phyloP scores from a whole-genome alignment of 768 basidiomycete species.

The Trametes cubensis region DNA sequence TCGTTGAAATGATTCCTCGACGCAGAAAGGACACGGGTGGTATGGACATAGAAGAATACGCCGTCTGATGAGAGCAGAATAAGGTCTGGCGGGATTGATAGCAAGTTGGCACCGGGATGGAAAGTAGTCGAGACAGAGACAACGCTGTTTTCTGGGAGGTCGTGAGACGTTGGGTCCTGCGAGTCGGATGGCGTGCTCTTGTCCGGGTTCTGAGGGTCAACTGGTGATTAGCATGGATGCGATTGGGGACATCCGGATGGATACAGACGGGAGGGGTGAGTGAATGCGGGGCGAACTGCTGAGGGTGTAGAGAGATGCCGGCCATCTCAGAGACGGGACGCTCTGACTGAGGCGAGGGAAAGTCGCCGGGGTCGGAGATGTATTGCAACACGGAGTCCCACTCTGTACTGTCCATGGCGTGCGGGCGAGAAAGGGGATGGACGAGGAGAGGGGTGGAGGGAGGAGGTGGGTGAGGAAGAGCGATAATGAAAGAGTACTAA shows the following conservation, averaged over 20 bases:
- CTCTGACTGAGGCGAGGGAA: slow-evolving; percentile 20
- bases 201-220: slow-evolving; percentile 14
- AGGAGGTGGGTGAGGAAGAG: not conserved
- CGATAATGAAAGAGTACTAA: not conserved
- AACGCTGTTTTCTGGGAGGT: slow-evolving; percentile 35
- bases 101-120: slow-evolving; percentile 65
- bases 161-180: slow-evolving; percentile 9
- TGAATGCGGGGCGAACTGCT: slow-evolving; percentile 12
- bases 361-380: slow-evolving; percentile 26
- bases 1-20: slow-evolving; percentile 69
- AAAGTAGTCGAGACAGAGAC: slow-evolving; percentile 86
- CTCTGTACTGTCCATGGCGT: slow-evolving; percentile 28
- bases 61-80: slow-evolving; percentile 72
- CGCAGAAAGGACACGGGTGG: slow-evolving; percentile 53
- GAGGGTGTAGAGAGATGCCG: slow-evolving; percentile 6
- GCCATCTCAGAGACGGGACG: slow-evolving; percentile 25
- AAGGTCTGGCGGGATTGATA: slow-evolving; percentile 59
- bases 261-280: slow-evolving; percentile 32
- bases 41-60: slow-evolving; percentile 85
- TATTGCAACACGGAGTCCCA: slow-evolving; percentile 34
- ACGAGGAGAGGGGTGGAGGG: not conserved
- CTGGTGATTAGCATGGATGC: not conserved
- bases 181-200: slow-evolving; percentile 19
- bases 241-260: not conserved
- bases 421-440: not conserved